These are phyloP conservation scores for Melampsora abietis-canadensis DNA, from an alignment of 1,284 basidiomycete species.

Conservation along the genomic window DNA sequence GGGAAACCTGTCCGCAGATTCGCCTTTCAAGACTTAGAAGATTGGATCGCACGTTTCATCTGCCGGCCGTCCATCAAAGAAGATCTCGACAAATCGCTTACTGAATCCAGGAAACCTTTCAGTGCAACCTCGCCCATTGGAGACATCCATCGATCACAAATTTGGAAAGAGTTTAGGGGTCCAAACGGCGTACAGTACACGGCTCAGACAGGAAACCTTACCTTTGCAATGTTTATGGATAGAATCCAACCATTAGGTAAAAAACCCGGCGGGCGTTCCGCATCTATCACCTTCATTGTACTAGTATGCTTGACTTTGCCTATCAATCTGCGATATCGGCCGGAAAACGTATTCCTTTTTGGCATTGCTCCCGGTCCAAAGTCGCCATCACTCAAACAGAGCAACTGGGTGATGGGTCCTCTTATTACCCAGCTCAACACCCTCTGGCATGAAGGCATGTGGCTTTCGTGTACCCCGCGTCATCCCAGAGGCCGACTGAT, in stretches of 20 bases:
- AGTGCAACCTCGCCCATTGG: neutral
- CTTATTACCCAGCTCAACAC: constrained; percentile 1
- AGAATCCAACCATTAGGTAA: neutral
- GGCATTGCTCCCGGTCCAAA: constrained; percentile 55
- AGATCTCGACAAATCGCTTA: neutral
- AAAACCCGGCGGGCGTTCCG: neutral
- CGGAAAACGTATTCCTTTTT: constrained; percentile 45
- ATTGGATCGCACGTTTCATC: neutral
- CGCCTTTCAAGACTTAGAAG: constrained; percentile 3
- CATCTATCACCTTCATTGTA: constrained; percentile 2
- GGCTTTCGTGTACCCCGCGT: neutral
- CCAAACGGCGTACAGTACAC: neutral
- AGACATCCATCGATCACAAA: neutral
- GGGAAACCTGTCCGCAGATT: neutral
- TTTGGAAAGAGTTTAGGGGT: constrained; percentile 1
- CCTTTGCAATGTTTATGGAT: neutral
- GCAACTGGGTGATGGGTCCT: constrained; percentile 10
- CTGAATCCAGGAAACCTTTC: neutral
- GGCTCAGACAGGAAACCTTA: neutral
- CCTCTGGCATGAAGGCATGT: neutral
- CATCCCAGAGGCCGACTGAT: neutral
- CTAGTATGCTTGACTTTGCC: constrained; percentile 36
- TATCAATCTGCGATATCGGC: constrained; percentile 40
- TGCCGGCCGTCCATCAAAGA: neutral
- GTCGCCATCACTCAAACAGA: constrained; percentile 51